phyloP scores from a whole-genome alignment of 768 basidiomycete species.

The Naganishia vaughanmartiniae region DNA sequence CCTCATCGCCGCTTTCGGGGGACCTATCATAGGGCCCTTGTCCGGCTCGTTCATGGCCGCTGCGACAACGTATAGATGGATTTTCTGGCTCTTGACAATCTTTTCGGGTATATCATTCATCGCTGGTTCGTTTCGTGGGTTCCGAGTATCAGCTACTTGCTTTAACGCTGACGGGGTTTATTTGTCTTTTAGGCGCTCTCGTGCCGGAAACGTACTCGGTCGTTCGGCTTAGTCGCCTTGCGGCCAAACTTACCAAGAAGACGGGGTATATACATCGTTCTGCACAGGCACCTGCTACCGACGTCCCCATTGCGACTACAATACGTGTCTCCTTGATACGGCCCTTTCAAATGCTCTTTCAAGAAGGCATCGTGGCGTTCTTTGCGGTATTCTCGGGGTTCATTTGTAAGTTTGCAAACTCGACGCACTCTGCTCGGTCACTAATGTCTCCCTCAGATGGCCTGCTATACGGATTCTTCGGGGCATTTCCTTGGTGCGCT shows the following conservation, averaged over 20 bases:
- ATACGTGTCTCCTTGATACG: constrained; percentile 58
- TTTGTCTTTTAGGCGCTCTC: constrained; percentile 27
- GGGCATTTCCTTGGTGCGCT: constrained; percentile 16
- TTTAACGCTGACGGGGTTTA: no score
- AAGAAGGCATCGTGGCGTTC: constrained; percentile 39
- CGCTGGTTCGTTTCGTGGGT: neutral
- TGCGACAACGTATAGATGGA: constrained; percentile 23
- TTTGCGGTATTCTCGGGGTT: constrained; percentile 54
- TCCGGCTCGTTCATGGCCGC: constrained; percentile 17
- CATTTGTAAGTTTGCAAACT: neutral
- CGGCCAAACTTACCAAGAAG: constrained; percentile 41
- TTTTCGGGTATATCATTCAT: constrained; percentile 9
- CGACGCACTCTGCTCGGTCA: no score
- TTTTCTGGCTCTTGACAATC: constrained; percentile 18
- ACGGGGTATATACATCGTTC: constrained; percentile 30
- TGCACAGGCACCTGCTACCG: neutral
- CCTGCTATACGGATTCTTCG: constrained; percentile 17
- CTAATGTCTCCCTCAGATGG: neutral
- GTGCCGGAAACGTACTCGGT: constrained; percentile 53
- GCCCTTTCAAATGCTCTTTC: constrained; percentile 58
- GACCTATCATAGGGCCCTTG: constrained; percentile 13
- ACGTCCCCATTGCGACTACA: neutral
- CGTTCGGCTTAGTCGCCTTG: constrained; percentile 45
- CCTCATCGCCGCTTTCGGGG: constrained; percentile 17
- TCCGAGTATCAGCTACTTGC: neutral